Conservation (phyloP, 2,329 filamentous ascomycete genomes). For the Daldinia sp. region DNA sequence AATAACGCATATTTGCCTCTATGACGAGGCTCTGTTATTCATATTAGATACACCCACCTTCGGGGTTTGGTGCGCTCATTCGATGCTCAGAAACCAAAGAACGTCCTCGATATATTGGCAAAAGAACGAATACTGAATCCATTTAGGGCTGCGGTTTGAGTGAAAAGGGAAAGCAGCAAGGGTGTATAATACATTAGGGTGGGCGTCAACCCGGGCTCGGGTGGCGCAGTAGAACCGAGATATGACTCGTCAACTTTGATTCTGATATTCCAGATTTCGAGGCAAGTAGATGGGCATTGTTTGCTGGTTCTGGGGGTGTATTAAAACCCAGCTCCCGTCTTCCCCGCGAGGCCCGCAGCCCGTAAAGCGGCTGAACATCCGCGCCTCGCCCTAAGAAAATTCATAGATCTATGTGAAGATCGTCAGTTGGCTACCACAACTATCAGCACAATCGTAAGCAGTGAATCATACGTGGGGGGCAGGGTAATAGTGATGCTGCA, state of each 20-base stretch:
- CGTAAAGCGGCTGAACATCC: conserved; percentile 42
- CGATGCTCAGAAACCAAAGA: conserved; percentile 13
- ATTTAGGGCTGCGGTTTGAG: conserved; percentile 30
- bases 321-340: conserved; percentile 38
- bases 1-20: conserved; percentile 39
- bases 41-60: conserved; percentile 29
- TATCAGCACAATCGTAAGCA: conserved; percentile 31
- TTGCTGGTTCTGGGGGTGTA: conserved; percentile 33
- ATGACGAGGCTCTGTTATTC: conserved; percentile 24
- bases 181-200: conserved; percentile 14
- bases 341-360: conserved; percentile 44
- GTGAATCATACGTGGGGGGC: conserved; percentile 39
- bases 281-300: conserved; percentile 29
- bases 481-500: conserved; percentile 34
- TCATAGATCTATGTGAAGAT: conserved; percentile 38
- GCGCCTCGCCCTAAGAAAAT: conserved; percentile 29
- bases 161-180: conserved; percentile 19
- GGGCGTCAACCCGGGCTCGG: conserved; percentile 23
- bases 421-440: conserved; percentile 32
- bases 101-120: conserved; percentile 10
- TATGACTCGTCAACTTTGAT: conserved; percentile 38
- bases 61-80: conserved; percentile 20
- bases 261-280: conserved; percentile 39
- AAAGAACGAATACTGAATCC: conserved; percentile 22
- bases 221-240: conserved; percentile 36